Conservation (phyloP, 176 grass and related monocot species). For the Cenchrus fungigraminus region DNA sequence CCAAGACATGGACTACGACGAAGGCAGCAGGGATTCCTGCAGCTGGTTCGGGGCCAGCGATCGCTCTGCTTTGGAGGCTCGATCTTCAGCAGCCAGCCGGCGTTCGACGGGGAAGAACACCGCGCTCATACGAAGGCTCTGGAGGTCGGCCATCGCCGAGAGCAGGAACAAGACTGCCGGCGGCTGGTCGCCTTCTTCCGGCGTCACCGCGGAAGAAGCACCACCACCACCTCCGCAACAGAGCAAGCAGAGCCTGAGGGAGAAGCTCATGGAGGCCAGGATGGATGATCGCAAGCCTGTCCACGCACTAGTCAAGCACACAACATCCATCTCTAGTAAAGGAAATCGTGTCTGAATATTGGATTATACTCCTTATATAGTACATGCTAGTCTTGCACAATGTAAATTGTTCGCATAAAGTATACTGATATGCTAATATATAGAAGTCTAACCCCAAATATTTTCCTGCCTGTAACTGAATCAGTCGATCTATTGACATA, state of each 20-base stretch:
- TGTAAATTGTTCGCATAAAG: not conserved
- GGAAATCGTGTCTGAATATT: no score
- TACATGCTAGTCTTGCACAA: not conserved
- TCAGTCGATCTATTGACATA: not conserved
- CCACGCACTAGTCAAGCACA: not conserved
- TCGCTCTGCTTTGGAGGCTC: constrained; percentile 15
- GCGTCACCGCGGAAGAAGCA: not conserved
- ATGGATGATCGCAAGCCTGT: constrained; percentile 40
- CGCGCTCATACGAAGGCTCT: constrained; percentile 51
- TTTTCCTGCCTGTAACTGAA: not conserved
- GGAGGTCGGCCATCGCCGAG: constrained; percentile 51
- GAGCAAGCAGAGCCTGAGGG: constrained; percentile 46
- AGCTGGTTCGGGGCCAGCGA: constrained; percentile 39
- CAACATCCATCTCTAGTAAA: not conserved
- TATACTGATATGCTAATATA: not conserved
- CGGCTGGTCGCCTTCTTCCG: constrained; percentile 10
- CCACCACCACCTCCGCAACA: not conserved
- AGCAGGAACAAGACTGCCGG: constrained; percentile 37
- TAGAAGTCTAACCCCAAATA: no score
- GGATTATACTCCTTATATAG: no score
- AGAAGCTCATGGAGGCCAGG: constrained; percentile 61
- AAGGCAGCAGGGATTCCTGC: constrained; percentile 8
- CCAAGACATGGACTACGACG: not conserved
- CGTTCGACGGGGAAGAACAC: constrained; percentile 17
- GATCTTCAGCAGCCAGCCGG: not conserved